These are phyloP conservation scores for Pterocarpus santalinus DNA, from an alignment of 306 rosid genomes.

Conservation along the genomic window DNA sequence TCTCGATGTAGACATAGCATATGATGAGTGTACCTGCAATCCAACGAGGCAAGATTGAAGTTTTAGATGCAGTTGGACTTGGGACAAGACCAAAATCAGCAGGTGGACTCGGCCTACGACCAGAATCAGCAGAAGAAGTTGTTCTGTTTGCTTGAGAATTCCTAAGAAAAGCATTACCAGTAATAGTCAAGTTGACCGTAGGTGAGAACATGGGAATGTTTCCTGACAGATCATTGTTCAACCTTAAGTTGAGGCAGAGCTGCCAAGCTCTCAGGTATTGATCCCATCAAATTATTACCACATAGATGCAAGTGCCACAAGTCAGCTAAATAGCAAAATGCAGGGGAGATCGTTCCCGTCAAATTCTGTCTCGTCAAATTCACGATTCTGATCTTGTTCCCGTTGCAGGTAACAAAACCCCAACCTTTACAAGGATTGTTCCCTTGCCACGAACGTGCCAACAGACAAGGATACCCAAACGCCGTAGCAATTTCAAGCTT, in stretches of 20 bases:
- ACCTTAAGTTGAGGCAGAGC: too few relatives aligned
- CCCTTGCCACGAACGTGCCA: conserved; percentile 60
- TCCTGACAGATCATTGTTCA: conserved; percentile 23
- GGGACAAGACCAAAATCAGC: too few relatives aligned
- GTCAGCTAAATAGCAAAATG: conserved; percentile 54
- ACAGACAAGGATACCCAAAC: conserved; percentile 52
- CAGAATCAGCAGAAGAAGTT: too few relatives aligned
- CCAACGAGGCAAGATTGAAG: too few relatives aligned
- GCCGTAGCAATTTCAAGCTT: conserved; percentile 52
- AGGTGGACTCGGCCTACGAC: too few relatives aligned
- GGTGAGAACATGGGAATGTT: too few relatives aligned
- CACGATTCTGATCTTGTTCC: conserved; percentile 43
- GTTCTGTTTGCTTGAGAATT: too few relatives aligned
- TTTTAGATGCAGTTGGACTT: too few relatives aligned
- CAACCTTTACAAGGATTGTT: conserved; percentile 56
- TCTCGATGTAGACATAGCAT: too few relatives aligned
- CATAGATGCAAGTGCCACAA: conserved; percentile 49
- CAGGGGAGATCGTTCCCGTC: conserved; percentile 65
- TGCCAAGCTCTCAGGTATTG: conserved; percentile 41
- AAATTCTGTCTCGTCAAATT: conserved; percentile 56
- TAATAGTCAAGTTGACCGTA: too few relatives aligned
- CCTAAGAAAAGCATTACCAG: too few relatives aligned
- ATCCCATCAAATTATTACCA: conserved; percentile 57
- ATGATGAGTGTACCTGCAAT: too few relatives aligned
- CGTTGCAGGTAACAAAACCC: conserved; percentile 53